Evolutionary conservation across 306 rosid genomes (phyloP).

Genomic region (Inga oerstediana): DNA sequence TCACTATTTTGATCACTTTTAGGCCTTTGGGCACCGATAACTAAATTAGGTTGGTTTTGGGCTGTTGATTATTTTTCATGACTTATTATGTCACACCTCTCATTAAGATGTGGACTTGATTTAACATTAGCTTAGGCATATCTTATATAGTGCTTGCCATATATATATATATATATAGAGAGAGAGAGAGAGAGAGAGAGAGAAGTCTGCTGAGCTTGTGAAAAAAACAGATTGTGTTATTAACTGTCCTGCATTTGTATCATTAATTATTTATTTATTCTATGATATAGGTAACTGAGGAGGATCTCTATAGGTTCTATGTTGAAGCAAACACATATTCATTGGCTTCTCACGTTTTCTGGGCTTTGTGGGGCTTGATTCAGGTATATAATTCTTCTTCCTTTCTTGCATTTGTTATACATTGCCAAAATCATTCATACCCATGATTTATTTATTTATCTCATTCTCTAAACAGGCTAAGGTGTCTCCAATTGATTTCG

Average conservation of each 20-base stretch:
- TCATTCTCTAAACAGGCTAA: constrained; percentile 59
- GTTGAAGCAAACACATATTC: constrained; percentile 74
- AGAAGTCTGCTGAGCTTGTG: neutral
- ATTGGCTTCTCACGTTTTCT: constrained; percentile 76
- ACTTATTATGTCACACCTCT: neutral
- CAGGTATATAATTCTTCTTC: constrained; percentile 64
- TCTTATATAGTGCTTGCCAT: too few species aligned
- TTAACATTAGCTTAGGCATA: neutral
- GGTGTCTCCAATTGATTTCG: constrained; percentile 76
- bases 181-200: too few species aligned
- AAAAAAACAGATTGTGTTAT: neutral
- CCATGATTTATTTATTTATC: neutral
- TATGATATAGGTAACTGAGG: constrained; percentile 58
- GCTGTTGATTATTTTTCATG: constrained; percentile 17
- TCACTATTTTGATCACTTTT: constrained; percentile 3
- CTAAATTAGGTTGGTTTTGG: constrained; percentile 5
- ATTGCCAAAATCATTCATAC: neutral
- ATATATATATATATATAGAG: too few species aligned
- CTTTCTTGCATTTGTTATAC: constrained; percentile 13
- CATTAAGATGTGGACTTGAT: constrained; percentile 1
- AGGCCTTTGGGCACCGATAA: neutral
- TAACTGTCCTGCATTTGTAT: neutral
- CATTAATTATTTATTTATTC: neutral
- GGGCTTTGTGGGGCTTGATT: constrained; percentile 97
- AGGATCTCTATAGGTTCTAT: constrained; percentile 71